A percentile compares a stretch with the other conserved stretches of the same genome.
These are phyloP conservation scores for Boletus speciosus DNA, from an alignment of 768 basidiomycete genomes.

Conservation along the genomic window DNA sequence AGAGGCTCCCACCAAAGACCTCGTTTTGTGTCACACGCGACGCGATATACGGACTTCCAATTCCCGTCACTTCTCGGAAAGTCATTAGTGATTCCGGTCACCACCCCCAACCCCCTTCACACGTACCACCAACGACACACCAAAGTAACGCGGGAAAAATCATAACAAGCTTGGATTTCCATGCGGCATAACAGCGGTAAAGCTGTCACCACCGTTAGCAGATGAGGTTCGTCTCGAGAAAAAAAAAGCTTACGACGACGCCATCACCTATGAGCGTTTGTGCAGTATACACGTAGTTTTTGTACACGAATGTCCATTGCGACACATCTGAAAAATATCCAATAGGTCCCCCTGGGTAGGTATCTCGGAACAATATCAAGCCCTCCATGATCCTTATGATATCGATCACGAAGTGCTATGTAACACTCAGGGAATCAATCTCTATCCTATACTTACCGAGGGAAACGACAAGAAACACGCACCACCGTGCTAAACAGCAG, in stretches of 20 bases:
- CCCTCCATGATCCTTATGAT: constrained; percentile 26
- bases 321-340: constrained; percentile 26
- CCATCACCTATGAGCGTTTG: constrained; percentile 32
- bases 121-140: constrained; percentile 25
- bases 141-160: constrained; percentile 29
- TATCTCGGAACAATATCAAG: constrained; percentile 20
- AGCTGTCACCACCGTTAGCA: constrained; percentile 14
- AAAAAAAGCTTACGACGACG: constrained; percentile 22
- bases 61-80: constrained; percentile 15
- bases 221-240: neutral
- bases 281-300: constrained; percentile 20
- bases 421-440: neutral
- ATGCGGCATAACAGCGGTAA: constrained; percentile 31
- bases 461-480: neutral
- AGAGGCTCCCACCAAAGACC: constrained; percentile 27
- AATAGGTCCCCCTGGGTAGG: constrained; percentile 17
- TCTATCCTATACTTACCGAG: too few relatives aligned
- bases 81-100: neutral
- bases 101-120: neutral
- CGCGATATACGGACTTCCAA: constrained; percentile 16
- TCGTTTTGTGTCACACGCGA: constrained; percentile 5
- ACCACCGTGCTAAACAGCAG: constrained; percentile 32
- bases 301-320: constrained; percentile 29
- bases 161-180: constrained; percentile 28
- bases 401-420: constrained; percentile 27